A percentile compares a stretch with the other conserved stretches of the same genome.
Conservation (phyloP, 2,329 filamentous ascomycete species). For the Ampelomyces quisqualis region DNA sequence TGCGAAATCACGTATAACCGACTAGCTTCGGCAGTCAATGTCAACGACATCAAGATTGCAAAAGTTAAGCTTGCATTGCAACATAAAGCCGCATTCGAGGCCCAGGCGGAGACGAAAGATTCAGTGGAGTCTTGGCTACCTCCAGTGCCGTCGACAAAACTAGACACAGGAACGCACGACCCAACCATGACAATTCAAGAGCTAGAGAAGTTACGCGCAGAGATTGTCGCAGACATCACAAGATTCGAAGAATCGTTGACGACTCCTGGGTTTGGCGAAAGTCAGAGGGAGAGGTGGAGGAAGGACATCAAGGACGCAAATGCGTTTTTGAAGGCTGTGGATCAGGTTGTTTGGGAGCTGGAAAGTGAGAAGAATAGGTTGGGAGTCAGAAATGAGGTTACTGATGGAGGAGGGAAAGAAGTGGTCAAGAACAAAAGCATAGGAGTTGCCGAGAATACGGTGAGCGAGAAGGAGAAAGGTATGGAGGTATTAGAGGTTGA, state of each 20-base stretch:
- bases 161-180: constrained; percentile 14
- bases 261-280: constrained; percentile 4
- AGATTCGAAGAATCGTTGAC: constrained; percentile 18
- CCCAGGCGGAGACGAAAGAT: neutral
- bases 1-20: constrained; percentile 22
- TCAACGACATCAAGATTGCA: constrained; percentile 18
- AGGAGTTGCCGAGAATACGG: no score
- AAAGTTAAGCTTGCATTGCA: constrained; percentile 20
- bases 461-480: neutral
- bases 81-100: constrained; percentile 17
- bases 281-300: constrained; percentile 19
- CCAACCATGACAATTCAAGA: constrained; percentile 22
- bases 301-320: constrained; percentile 27
- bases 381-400: no score
- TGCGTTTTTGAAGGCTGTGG: constrained; percentile 19
- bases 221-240: constrained; percentile 19
- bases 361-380: constrained; percentile 11
- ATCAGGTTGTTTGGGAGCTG: constrained; percentile 16
- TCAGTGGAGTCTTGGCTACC: constrained; percentile 17
- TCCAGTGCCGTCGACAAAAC: constrained; percentile 2
- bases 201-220: constrained; percentile 17
- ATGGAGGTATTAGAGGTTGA: neutral
- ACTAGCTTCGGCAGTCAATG: constrained; percentile 17
- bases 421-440: no score
- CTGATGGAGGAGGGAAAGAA: no score